Percentiles rank a stretch among this genome's conserved stretches.
These are phyloP conservation scores for Cladosporium sp. DNA, from an alignment of 2,329 filamentous ascomycete genomes.

Conservation along the genomic window DNA sequence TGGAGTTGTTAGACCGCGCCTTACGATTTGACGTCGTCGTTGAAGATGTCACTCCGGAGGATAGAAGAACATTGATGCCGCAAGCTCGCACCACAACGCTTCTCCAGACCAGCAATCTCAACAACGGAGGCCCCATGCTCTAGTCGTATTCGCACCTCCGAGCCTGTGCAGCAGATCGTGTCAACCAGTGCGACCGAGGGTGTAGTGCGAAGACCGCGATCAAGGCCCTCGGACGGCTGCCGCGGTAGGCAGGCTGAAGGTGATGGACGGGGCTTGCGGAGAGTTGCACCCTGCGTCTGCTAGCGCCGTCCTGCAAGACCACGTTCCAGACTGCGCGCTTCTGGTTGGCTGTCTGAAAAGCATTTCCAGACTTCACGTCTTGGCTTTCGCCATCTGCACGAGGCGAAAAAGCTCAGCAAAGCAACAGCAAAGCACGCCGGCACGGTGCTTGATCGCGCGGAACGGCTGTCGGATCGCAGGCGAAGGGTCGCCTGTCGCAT, in stretches of 20 bases:
- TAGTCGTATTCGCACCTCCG: not conserved
- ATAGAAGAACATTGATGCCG: not conserved
- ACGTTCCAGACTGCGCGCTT: not conserved
- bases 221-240: not conserved
- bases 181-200: not conserved
- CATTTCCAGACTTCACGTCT: not conserved
- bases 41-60: not conserved
- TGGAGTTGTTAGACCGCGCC: not conserved
- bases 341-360: not conserved
- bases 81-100: not conserved
- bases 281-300: constrained; percentile 7
- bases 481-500: not conserved
- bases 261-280: not conserved
- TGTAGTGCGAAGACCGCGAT: not conserved
- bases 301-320: not conserved
- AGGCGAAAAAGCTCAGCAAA: not conserved
- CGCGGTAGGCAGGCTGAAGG: not conserved
- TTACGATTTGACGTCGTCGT: not conserved
- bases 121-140: not conserved
- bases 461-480: not conserved
- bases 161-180: not conserved
- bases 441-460: not conserved
- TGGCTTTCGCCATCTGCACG: not conserved
- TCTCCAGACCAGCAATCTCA: not conserved
- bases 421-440: not conserved